Base-by-base conservation (phyloP, 1,139 yeast species). In the Suhomyces atakaporum region DNA sequence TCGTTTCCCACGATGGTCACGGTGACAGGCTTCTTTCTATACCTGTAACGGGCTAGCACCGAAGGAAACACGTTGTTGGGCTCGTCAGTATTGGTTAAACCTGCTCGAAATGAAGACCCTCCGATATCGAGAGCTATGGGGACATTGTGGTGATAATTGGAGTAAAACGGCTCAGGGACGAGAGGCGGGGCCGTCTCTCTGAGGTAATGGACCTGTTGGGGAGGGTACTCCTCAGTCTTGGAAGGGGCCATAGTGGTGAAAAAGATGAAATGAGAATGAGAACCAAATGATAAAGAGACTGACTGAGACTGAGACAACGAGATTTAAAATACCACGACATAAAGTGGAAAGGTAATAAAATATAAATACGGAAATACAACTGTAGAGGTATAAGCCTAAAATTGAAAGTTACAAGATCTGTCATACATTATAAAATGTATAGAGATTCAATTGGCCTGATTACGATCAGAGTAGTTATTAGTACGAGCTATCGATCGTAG, bases 81-180 rank as follows among this genome's bases (percentile, higher is more conserved):
- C 1, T 46, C 51, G 0, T 47, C 12, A 3, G 63, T 49, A 24
- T 70, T 68, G 22, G 85, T 79, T 45, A 84, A 72, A 0, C 98
- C 98, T 1, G 84, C 77, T 45, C 94, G 75, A 31, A 87, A 72
- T 27, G 73, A 66, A 34, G 79, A 73, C 3, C 92, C 66, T 2
- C 97, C 97, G 39, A 89, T 63, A 60, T 86, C 95, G 7, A 86
- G 66, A 9, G 94, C 95, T 38, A 90, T 85, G 3, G 97, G 96
- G 0, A 73, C 69, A 3, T 75, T 77, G 2, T 68, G 44, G 32
- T 66, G 60, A 63, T 85, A 85, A 27, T 70, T 65, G 7, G 60
- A 47, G 38, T 73, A 69, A 46, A 77, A 75, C 0, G 83, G 81
- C 53, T 84, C 88, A 1, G 62, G 50, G 3, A 44, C 45, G 1